Evolutionary conservation across 78 protist species (phyloP).

Genomic region (Pigoraptor vietnamica): DNA sequence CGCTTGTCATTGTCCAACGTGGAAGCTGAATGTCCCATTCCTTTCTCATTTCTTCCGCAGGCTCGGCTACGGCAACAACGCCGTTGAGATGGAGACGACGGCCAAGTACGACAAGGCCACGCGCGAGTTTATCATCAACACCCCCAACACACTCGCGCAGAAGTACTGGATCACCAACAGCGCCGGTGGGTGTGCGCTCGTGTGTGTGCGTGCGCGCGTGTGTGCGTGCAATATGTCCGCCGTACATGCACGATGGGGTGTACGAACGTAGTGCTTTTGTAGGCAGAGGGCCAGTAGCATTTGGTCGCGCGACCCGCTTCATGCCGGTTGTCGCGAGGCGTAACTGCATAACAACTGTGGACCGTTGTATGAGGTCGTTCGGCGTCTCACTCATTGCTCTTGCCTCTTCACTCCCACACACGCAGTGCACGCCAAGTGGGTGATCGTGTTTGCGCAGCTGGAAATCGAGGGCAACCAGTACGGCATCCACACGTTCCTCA

Average conservation of each 20-base stretch:
- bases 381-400: not conserved
- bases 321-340: no score
- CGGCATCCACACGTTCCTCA: conserved; percentile 58
- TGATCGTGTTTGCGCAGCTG: conserved; percentile 49
- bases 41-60: no score
- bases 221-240: not conserved
- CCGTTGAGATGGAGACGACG: conserved; percentile 32
- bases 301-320: no score
- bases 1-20: no score
- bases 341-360: not conserved
- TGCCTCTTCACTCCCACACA: not conserved
- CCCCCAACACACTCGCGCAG: conserved; percentile 58
- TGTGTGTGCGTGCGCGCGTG: conserved; percentile 5
- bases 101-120: conserved; percentile 35
- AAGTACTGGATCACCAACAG: conserved; percentile 57
- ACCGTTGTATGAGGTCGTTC: not conserved
- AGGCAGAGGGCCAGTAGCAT: no score
- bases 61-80: conserved; percentile 25
- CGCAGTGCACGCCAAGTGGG: conserved; percentile 36
- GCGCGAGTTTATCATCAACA: conserved; percentile 57
- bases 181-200: not conserved
- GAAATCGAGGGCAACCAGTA: not conserved
- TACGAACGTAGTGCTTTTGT: not conserved
- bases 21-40: no score
- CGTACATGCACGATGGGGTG: no score